These are phyloP conservation scores for Lophiotrema nucula DNA, from an alignment of 495 filamentous ascomycete genomes.

Conservation along the genomic window DNA sequence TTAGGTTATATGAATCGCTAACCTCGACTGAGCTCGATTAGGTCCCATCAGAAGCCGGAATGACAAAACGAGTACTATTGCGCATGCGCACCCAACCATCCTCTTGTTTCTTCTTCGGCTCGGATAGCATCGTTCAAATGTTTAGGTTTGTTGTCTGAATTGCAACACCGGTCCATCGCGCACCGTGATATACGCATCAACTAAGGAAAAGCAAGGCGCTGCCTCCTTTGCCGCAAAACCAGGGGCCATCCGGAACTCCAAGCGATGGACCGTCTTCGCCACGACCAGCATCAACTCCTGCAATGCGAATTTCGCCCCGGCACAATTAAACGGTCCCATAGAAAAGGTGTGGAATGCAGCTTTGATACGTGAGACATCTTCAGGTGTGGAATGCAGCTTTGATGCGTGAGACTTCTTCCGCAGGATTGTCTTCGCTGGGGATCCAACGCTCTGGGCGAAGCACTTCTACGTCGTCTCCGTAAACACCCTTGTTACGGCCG, in stretches of 20 bases:
- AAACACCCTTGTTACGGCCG: constrained; percentile 17
- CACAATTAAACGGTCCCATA: constrained; percentile 18
- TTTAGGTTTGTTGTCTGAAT: too few species aligned
- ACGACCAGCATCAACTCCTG: constrained; percentile 28
- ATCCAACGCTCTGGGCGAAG: constrained; percentile 33
- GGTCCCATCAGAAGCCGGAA: too few species aligned
- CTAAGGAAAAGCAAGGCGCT: too few species aligned
- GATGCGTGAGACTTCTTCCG: not conserved
- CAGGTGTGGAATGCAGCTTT: not conserved
- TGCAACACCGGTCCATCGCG: too few species aligned
- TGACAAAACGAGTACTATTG: too few species aligned
- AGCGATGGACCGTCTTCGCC: constrained; percentile 29
- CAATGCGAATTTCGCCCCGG: constrained; percentile 20
- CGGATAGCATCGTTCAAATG: too few species aligned
- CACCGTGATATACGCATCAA: too few species aligned
- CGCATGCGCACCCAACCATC: too few species aligned
- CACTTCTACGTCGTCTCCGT: constrained; percentile 3
- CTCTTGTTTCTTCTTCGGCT: too few species aligned
- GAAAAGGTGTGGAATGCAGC: constrained; percentile 17
- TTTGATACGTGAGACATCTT: not conserved
- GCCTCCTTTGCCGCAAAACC: too few species aligned
- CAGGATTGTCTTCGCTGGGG: constrained; percentile 32
- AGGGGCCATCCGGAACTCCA: constrained; percentile 16
- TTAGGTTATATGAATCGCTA: too few species aligned
- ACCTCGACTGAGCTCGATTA: too few species aligned